Conservation (phyloP, 1,284 basidiomycete genomes). For the Trametes hirsuta region DNA sequence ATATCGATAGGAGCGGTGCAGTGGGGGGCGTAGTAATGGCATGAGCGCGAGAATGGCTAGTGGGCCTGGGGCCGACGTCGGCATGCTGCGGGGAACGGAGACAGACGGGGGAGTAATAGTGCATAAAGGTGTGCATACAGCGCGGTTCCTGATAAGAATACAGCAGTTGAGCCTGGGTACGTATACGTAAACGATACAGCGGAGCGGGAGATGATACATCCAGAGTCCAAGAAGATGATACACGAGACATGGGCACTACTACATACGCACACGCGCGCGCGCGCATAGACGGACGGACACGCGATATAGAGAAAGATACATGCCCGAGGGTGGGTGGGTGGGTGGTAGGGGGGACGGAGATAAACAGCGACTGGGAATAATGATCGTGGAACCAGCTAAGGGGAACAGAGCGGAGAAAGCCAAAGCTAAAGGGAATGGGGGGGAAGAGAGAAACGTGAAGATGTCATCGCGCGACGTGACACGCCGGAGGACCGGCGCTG, state of each 20-base stretch:
- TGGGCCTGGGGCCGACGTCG: too few species aligned
- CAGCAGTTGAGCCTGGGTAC: neutral
- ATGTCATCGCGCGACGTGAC: conserved; percentile 17
- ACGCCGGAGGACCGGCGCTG: conserved; percentile 3
- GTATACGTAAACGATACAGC: conserved; percentile 15
- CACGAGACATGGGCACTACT: neutral
- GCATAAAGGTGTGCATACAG: neutral
- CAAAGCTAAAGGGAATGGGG: neutral
- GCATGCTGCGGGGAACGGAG: too few species aligned
- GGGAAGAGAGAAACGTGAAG: neutral
- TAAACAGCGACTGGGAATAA: conserved; percentile 17
- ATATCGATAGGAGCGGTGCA: too few species aligned
- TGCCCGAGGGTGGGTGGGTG: too few species aligned
- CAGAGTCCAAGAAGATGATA: conserved; percentile 10
- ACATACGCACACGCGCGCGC: too few species aligned
- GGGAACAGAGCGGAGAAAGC: neutral
- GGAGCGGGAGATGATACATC: conserved; percentile 18
- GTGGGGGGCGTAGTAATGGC: too few species aligned
- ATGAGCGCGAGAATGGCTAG: too few species aligned
- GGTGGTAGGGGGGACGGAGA: neutral
- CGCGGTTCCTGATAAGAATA: conserved; percentile 5
- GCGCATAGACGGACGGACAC: neutral
- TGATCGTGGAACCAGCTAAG: conserved; percentile 13
- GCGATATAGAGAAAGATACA: neutral
- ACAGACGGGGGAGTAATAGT: neutral